A percentile compares a stretch with the other conserved stretches of the same genome.
Conservation (phyloP, 139 green algal genomes). For the Volvox africanus region DNA sequence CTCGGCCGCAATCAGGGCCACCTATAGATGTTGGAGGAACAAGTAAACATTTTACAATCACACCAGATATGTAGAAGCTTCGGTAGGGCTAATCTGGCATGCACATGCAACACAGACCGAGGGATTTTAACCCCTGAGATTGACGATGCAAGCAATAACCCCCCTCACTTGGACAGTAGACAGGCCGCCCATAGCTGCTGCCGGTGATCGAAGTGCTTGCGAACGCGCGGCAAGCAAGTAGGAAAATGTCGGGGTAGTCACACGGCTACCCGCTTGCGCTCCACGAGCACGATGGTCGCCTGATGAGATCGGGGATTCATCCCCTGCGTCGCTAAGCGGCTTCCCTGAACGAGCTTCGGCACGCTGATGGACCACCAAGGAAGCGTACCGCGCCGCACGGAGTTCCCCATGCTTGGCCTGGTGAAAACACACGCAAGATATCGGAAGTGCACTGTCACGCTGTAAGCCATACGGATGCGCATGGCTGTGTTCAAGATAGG, state of each 20-base stretch:
- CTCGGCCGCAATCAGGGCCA: constrained; percentile 34
- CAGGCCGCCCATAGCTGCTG: neutral
- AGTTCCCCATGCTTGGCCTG: constrained; percentile 21
- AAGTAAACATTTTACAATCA: too few relatives aligned
- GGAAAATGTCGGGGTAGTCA: neutral
- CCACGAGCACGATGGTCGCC: neutral
- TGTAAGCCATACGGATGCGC: neutral
- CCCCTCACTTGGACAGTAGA: constrained; percentile 28
- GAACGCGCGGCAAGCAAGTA: constrained; percentile 8
- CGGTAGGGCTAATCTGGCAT: too few relatives aligned
- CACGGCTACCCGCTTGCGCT: neutral
- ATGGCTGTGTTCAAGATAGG: neutral
- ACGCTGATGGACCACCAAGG: neutral
- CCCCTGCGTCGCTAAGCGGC: neutral
- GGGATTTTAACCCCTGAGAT: too few relatives aligned
- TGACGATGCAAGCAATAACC: too few relatives aligned
- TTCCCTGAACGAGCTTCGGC: neutral
- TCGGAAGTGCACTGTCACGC: neutral
- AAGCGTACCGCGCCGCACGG: neutral
- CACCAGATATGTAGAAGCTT: too few relatives aligned
- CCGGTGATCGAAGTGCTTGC: neutral
- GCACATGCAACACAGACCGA: too few relatives aligned
- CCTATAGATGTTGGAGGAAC: neutral
- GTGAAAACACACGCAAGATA: neutral
- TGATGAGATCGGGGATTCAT: too few relatives aligned